A percentile compares a stretch with the other conserved stretches of the same genome.
Evolutionary conservation across 805 yeast genomes (phyloP).

Genomic region (Hanseniaspora singularis): DNA sequence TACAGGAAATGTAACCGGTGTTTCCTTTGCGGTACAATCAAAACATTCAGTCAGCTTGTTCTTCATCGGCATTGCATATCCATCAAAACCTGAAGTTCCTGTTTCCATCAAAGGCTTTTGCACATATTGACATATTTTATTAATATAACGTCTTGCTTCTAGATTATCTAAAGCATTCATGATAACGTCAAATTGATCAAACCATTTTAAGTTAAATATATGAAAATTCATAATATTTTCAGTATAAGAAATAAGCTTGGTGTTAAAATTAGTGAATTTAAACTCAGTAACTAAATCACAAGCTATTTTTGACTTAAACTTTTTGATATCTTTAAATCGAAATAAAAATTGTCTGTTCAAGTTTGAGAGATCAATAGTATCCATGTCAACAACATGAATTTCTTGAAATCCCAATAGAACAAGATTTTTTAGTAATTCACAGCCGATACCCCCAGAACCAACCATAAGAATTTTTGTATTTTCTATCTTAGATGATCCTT

Average conservation of each 20-base stretch:
- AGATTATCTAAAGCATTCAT: slow-evolving; percentile 90
- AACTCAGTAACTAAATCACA: slow-evolving; percentile 67
- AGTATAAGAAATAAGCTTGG: slow-evolving; percentile 65
- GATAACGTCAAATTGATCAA: slow-evolving; percentile 58
- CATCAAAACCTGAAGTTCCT: slow-evolving; percentile 91
- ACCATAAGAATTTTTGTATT: slow-evolving; percentile 58
- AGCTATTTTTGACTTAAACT: slow-evolving; percentile 78
- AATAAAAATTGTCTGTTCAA: slow-evolving; percentile 88
- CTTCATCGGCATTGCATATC: slow-evolving; percentile 85
- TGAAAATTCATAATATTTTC: slow-evolving; percentile 75
- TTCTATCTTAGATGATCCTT: slow-evolving; percentile 19
- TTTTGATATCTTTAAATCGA: slow-evolving; percentile 77
- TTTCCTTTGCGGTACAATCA: slow-evolving; percentile 76
- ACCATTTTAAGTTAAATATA: slow-evolving; percentile 66
- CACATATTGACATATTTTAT: slow-evolving; percentile 63
- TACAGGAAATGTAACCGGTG: slow-evolving; percentile 86
- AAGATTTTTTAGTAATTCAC: slow-evolving; percentile 74
- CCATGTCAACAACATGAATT: slow-evolving; percentile 85
- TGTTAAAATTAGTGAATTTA: slow-evolving; percentile 31
- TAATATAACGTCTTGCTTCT: slow-evolving; percentile 85
- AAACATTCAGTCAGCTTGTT: slow-evolving; percentile 82
- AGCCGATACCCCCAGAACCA: slow-evolving; percentile 96
- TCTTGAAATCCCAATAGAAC: slow-evolving; percentile 73
- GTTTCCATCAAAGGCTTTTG: slow-evolving; percentile 74
- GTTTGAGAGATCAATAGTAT: slow-evolving; percentile 85